Conservation (phyloP, 805 yeast genomes). For the Yamadazyma philogaea region DNA sequence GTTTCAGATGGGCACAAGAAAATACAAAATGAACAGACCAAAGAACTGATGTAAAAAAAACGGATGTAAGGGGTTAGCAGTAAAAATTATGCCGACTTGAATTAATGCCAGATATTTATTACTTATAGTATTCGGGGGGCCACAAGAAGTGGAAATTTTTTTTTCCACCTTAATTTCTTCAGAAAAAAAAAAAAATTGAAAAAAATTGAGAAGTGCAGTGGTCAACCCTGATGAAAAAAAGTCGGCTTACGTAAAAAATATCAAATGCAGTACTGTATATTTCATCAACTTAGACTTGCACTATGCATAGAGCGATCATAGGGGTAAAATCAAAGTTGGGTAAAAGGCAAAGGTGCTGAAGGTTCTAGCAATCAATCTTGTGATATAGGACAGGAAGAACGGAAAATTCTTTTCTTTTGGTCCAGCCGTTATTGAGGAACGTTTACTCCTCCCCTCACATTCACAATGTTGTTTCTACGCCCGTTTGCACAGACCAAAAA, state of each 20-base stretch:
- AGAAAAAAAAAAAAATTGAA: not conserved
- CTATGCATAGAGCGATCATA: not conserved
- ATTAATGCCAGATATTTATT: constrained; percentile 2
- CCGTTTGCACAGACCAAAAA: too few species aligned
- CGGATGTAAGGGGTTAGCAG: not conserved
- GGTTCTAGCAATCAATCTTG: not conserved
- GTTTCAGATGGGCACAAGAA: not conserved
- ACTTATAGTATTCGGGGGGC: constrained; percentile 2
- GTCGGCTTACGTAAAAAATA: not conserved
- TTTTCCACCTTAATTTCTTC: not conserved
- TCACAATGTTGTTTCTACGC: too few species aligned
- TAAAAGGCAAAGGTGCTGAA: too few species aligned
- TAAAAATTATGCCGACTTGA: not conserved
- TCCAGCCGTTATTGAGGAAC: too few species aligned
- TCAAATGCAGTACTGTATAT: not conserved
- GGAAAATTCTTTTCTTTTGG: too few species aligned
- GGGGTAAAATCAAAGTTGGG: not conserved
- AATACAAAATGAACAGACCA: not conserved
- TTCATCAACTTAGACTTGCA: not conserved
- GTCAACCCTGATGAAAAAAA: not conserved
- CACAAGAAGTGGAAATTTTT: constrained; percentile 3
- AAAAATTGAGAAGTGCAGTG: not conserved
- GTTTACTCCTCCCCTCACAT: too few species aligned
- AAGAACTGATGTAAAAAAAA: not conserved
- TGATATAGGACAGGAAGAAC: too few species aligned